Conservation (phyloP, 2,329 filamentous ascomycete species). For the Cladophialophora psammophila region DNA sequence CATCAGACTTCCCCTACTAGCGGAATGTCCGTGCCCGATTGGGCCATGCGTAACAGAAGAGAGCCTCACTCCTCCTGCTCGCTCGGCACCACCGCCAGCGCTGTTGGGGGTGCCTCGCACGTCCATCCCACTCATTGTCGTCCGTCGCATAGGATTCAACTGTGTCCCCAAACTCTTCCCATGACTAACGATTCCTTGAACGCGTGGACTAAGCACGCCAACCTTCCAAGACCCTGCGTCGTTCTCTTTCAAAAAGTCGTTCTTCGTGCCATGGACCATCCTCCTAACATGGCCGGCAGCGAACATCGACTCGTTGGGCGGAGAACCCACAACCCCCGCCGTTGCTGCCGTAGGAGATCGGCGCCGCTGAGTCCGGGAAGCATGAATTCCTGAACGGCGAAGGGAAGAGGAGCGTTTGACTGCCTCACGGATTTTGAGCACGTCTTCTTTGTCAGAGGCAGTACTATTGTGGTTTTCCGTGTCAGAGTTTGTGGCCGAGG, state of each 20-base stretch:
- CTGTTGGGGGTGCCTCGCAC: slow-evolving; percentile 25
- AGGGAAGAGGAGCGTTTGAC: slow-evolving; percentile 62
- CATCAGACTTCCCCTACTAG: slow-evolving; percentile 37
- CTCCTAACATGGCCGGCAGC: slow-evolving; percentile 70
- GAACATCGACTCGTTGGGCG: slow-evolving; percentile 66
- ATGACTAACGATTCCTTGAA: slow-evolving; percentile 36
- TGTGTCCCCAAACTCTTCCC: slow-evolving; percentile 47
- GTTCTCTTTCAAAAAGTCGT: slow-evolving; percentile 58
- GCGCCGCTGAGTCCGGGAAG: slow-evolving; percentile 49
- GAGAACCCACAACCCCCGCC: slow-evolving; percentile 52
- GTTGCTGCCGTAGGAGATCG: slow-evolving; percentile 62
- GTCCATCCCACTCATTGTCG: slow-evolving; percentile 36
- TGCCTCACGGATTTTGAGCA: slow-evolving; percentile 62
- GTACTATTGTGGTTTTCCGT: slow-evolving; percentile 58
- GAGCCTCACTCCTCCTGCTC: slow-evolving; percentile 23
- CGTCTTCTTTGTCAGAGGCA: slow-evolving; percentile 54
- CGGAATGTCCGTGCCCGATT: slow-evolving; percentile 18
- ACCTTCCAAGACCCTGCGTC: slow-evolving; percentile 53
- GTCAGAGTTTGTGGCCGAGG: slow-evolving; percentile 52
- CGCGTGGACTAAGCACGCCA: slow-evolving; percentile 67
- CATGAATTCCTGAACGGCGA: slow-evolving; percentile 50
- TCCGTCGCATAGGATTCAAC: slow-evolving; percentile 56
- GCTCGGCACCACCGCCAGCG: slow-evolving; percentile 19
- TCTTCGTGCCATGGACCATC: slow-evolving; percentile 63
- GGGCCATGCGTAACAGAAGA: slow-evolving; percentile 26